Evolutionary conservation across 805 yeast genomes (phyloP).

Genomic region (Metschnikowia henanensis): DNA sequence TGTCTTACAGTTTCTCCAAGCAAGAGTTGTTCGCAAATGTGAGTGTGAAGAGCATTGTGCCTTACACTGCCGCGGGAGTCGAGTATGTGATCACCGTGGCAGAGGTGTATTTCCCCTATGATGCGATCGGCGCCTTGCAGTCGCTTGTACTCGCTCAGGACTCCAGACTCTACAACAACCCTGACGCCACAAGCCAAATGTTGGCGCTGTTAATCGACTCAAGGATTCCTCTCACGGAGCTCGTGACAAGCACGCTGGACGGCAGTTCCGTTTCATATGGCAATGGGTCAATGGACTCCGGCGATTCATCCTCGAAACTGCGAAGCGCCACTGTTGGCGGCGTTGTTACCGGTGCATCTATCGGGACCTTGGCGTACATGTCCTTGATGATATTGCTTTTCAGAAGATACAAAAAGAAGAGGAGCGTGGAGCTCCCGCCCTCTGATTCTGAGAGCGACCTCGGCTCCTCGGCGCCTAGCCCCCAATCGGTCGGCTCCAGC

Average conservation of each 20-base stretch:
- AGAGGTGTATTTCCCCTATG: slow-evolving; percentile 74
- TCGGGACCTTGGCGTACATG: slow-evolving; percentile 70
- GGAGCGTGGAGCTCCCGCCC: slow-evolving; percentile 40
- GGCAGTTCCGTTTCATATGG: slow-evolving; percentile 14
- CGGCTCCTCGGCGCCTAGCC: slow-evolving; percentile 18
- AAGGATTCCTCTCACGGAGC: slow-evolving; percentile 57
- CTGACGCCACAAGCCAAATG: slow-evolving; percentile 51
- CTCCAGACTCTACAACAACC: slow-evolving; percentile 63
- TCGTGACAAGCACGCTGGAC: slow-evolving; percentile 22
- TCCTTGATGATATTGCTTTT: slow-evolving; percentile 56
- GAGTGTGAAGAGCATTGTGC: slow-evolving; percentile 68
- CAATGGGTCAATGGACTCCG: slow-evolving; percentile 38
- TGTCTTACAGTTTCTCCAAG: slow-evolving; percentile 58
- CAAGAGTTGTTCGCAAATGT: slow-evolving; percentile 35
- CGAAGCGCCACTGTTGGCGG: slow-evolving; percentile 60
- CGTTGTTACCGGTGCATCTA: slow-evolving; percentile 78
- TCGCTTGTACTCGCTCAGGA: slow-evolving; percentile 45
- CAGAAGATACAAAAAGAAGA: slow-evolving; percentile 46
- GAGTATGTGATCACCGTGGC: slow-evolving; percentile 84
- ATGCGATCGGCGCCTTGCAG: slow-evolving; percentile 49
- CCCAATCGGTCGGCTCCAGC: slow-evolving; percentile 19
- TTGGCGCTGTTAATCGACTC: slow-evolving; percentile 74
- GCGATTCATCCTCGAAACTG: slow-evolving; percentile 7
- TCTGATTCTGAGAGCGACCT: slow-evolving; percentile 40
- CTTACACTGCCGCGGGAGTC: slow-evolving; percentile 56